Evolutionary conservation across 352 stramenopile species (phyloP).

Genomic region (Phytophthora fragariaefolia): DNA sequence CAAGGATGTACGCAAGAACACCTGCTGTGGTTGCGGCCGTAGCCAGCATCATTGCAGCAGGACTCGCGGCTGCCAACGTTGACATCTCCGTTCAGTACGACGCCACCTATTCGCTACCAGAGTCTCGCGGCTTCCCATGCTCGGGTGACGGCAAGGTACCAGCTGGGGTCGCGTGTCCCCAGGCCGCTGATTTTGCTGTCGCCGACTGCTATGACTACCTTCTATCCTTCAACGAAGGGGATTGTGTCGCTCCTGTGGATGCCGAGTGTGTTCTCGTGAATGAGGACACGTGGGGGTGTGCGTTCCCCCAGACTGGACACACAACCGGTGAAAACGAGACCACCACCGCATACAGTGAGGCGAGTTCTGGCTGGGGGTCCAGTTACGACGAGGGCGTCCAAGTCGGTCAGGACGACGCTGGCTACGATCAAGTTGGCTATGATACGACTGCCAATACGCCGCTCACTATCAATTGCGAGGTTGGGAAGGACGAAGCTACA

Average conservation of each 20-base stretch:
- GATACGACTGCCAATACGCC: neutral
- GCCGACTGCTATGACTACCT: slow-evolving; percentile 25
- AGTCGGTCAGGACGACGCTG: neutral
- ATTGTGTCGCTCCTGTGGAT: slow-evolving; percentile 31
- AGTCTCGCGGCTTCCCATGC: slow-evolving; percentile 29
- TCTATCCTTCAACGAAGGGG: slow-evolving; percentile 28
- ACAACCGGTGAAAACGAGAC: slow-evolving; percentile 2
- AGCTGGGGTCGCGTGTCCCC: slow-evolving; percentile 12
- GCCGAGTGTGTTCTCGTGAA: slow-evolving; percentile 22
- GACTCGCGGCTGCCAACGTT: slow-evolving; percentile 21
- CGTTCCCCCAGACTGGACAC: slow-evolving; percentile 21
- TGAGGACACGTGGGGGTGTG: slow-evolving; percentile 24
- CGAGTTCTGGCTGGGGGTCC: neutral
- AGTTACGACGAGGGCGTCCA: neutral
- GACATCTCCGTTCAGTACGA: slow-evolving; percentile 27
- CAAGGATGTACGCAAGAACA: slow-evolving; percentile 19
- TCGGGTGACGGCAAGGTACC: slow-evolving; percentile 22
- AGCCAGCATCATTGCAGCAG: slow-evolving; percentile 10
- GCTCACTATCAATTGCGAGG: slow-evolving; percentile 2
- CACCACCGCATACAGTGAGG: neutral
- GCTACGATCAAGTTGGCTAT: neutral
- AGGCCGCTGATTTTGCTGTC: slow-evolving; percentile 29
- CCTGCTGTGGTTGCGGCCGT: slow-evolving; percentile 12
- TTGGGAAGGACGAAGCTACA: neutral
- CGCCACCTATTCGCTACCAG: slow-evolving; percentile 29